phyloP scores from a whole-genome alignment of 139 green algal genomes.

The Chlorella sp. region DNA sequence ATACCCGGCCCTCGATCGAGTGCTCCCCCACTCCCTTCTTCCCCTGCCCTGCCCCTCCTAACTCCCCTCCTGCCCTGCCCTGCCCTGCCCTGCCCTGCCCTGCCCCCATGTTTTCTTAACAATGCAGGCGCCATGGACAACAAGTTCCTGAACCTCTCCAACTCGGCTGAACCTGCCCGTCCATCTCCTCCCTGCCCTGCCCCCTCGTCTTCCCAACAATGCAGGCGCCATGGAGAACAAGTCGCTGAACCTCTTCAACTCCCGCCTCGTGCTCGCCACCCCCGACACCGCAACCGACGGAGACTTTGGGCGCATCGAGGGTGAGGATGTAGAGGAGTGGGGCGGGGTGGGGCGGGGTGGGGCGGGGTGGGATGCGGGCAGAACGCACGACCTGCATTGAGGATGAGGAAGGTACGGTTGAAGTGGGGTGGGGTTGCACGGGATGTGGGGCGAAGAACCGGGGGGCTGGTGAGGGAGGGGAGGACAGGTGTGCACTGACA shows the following conservation, averaged over 20 bases:
- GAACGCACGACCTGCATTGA: constrained; percentile 90
- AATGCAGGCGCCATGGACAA: constrained; percentile 95
- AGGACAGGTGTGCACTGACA: no score
- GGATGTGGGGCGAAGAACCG: no score
- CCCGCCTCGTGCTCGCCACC: constrained; percentile 89
- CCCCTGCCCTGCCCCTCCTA: no score
- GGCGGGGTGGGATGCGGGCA: no score
- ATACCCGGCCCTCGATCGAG: no score
- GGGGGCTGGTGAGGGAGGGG: no score
- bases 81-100: not conserved
- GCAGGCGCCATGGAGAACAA: constrained; percentile 97
- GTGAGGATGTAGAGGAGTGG: constrained; percentile 70
- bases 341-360: not conserved
- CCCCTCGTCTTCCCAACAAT: not conserved
- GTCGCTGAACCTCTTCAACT: constrained; percentile 97
- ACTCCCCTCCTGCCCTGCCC: no score
- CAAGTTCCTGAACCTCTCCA: constrained; percentile 92
- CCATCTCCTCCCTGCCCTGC: not conserved
- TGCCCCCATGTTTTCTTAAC: no score
- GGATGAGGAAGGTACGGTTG: constrained; percentile 72
- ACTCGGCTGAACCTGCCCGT: not conserved
- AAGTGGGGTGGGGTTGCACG: not conserved
- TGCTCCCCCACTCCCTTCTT: no score
- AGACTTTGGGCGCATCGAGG: constrained; percentile 95
- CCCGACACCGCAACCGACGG: constrained; percentile 92